Evolutionary conservation across 2,329 filamentous ascomycete genomes (phyloP), one percentile per base, ranked within the genome.

Genomic region (Colletotrichum falcatum): DNA sequence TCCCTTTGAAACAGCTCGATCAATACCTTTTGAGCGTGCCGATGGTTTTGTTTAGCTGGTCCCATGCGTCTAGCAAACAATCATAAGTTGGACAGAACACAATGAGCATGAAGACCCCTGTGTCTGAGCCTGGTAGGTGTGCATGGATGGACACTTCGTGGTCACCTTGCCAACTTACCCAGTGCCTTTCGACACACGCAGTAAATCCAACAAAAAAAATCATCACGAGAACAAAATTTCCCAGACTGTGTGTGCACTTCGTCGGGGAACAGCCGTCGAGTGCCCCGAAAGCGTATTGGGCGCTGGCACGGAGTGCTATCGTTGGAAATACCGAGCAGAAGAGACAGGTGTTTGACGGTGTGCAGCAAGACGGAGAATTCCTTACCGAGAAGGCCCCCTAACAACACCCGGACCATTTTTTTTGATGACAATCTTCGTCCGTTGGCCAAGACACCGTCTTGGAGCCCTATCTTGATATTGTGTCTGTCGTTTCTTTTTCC

Each of bases 241-340:
- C 55, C 46, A 26, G 66, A 61, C 48, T 46, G 39, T 48, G 48
- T 37, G 35, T 14, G 3, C 4, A 46, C 46, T 44, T 65, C 39
- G 46, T 61, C 56, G 42, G 63, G 42, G 58, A 62, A 56, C 35
- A 48, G 18, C 35, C n/a, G 58, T 28, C n/a, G 30, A 33, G 61
- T 59, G 58, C 64, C 44, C 64, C 35, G 11, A 20, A 58, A 67
- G 68, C 63, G 68, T 58, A 71, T 71, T 28, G 44, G 14, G 12
- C 49, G 9, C 30, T 35, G 9, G 16, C 2, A n/a, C 46, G 46
- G 64, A 68, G 28, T 59, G 33, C 68, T 48, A 33, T 35, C 26
- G 63, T 30, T 53, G 51, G 37, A 51, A 71, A 62, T 59, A 12
- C 64, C 56, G 64, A 62, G 20, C 11, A 26, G n/a, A 23, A 26